These are phyloP conservation scores for Colletotrichum trifolii DNA, from an alignment of 2,329 filamentous ascomycete genomes.

Conservation along the genomic window DNA sequence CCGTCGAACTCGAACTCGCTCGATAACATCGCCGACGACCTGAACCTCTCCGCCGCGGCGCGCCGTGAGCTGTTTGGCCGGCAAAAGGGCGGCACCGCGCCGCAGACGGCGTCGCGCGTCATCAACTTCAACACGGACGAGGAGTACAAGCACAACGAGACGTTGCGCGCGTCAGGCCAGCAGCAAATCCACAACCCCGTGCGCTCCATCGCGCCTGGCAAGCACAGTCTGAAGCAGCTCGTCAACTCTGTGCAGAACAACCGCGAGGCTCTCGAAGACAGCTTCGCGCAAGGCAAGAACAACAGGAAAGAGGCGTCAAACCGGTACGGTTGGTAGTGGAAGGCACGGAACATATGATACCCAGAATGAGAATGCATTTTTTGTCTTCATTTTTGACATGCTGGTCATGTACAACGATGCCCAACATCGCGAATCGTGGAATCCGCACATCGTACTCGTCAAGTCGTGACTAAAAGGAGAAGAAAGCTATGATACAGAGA, in stretches of 20 bases:
- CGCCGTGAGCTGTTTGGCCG: slow-evolving; percentile 89
- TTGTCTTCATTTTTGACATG: slow-evolving; percentile 1
- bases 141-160: slow-evolving; percentile 89
- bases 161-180: slow-evolving; percentile 75
- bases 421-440: slow-evolving; percentile 8
- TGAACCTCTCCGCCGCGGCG: slow-evolving; percentile 82
- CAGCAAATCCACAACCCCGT: slow-evolving; percentile 83
- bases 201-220: slow-evolving; percentile 83
- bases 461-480: slow-evolving; percentile 13
- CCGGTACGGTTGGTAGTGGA: slow-evolving; percentile 79
- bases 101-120: slow-evolving; percentile 70
- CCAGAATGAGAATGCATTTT: slow-evolving; percentile 13
- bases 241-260: slow-evolving; percentile 86
- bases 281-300: slow-evolving; percentile 82
- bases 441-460: slow-evolving; percentile 24
- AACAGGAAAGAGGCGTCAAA: slow-evolving; percentile 85
- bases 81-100: slow-evolving; percentile 52
- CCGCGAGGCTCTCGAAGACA: slow-evolving; percentile 89
- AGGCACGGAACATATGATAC: slow-evolving; percentile 25
- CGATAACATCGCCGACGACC: slow-evolving; percentile 76
- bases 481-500: slow-evolving; percentile 27
- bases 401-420: slow-evolving; percentile 32
- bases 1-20: slow-evolving; percentile 65
- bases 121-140: slow-evolving; percentile 89
- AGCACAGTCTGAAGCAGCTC: slow-evolving; percentile 89